phyloP scores from a whole-genome alignment of 1,284 basidiomycete genomes.

The Ceratorhiza oryzae-sativae region DNA sequence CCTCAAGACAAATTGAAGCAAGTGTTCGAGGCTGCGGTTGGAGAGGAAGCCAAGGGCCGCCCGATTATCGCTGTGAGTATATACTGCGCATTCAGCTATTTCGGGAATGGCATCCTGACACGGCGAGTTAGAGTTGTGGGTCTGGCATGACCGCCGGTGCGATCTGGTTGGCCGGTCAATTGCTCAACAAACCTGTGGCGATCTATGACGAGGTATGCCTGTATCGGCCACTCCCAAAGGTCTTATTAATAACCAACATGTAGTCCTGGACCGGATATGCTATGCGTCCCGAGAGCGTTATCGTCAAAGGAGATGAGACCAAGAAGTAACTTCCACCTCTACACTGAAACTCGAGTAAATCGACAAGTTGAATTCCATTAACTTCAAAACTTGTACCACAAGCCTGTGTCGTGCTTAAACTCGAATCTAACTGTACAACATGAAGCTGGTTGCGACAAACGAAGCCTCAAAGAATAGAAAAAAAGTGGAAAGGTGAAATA shows the following conservation, averaged over 20 bases:
- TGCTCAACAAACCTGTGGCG: slow-evolving; percentile 47
- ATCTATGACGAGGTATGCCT: slow-evolving; percentile 53
- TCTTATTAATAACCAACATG: slow-evolving; percentile 11
- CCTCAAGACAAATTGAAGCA: slow-evolving; percentile 62
- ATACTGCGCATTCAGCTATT: slow-evolving; percentile 44
- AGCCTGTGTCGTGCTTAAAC: not conserved
- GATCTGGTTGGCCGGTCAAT: slow-evolving; percentile 75
- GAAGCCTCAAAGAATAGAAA: not conserved
- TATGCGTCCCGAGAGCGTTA: slow-evolving; percentile 65
- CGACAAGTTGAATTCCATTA: not conserved
- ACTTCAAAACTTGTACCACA: not conserved
- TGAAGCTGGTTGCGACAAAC: not conserved
- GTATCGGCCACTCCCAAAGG: slow-evolving; percentile 25
- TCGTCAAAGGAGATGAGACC: slow-evolving; percentile 55
- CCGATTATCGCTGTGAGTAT: slow-evolving; percentile 29
- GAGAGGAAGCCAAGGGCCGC: slow-evolving; percentile 46
- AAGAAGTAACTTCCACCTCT: slow-evolving; percentile 4
- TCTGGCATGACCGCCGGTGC: slow-evolving; percentile 97
- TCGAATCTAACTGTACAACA: slow-evolving; percentile 4
- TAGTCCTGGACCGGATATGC: slow-evolving; percentile 90
- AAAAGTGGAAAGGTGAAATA: not conserved
- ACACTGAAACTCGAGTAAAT: slow-evolving; percentile 1
- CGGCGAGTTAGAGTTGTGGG: slow-evolving; percentile 75
- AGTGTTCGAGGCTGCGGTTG: slow-evolving; percentile 68
- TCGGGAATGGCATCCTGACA: slow-evolving; percentile 55